phyloP scores from a whole-genome alignment of 2,329 filamentous ascomycete species.

The Teratosphaeria zuluensis region DNA sequence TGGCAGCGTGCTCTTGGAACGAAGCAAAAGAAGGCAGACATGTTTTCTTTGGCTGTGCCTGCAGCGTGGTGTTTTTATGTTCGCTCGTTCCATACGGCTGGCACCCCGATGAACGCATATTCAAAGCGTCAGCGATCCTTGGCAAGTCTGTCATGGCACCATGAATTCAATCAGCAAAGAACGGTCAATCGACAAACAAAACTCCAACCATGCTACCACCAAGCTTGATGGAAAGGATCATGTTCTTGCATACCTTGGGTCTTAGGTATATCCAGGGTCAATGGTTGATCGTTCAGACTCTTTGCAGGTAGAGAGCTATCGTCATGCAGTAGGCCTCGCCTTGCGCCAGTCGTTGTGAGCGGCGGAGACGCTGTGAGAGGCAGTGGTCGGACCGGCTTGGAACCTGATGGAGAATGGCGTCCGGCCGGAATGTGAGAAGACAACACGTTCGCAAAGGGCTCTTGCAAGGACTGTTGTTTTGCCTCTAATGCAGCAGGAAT shows the following conservation, averaged over 20 bases:
- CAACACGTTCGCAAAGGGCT: slow-evolving; percentile 6
- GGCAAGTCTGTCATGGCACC: slow-evolving; percentile 5
- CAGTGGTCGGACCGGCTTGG: slow-evolving; percentile 8
- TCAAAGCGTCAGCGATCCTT: not conserved
- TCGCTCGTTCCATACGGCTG: not conserved
- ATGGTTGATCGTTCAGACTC: slow-evolving; percentile 3
- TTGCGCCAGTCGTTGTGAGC: slow-evolving; percentile 7
- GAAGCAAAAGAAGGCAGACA: slow-evolving; percentile 19
- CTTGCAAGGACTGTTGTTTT: not conserved
- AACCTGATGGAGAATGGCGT: slow-evolving; percentile 9
- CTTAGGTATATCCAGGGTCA: slow-evolving; percentile 14
- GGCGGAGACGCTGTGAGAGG: slow-evolving; percentile 9
- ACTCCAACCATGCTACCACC: slow-evolving; percentile 1
- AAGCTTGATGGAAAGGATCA: not conserved
- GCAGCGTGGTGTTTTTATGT: not conserved
- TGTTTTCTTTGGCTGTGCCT: slow-evolving; percentile 4
- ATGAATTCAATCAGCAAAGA: not conserved
- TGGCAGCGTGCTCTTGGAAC: slow-evolving; percentile 13
- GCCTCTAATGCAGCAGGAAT: not conserved
- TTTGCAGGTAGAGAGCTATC: slow-evolving; percentile 8
- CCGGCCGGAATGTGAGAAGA: slow-evolving; percentile 6
- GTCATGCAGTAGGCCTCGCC: slow-evolving; percentile 13
- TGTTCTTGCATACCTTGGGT: slow-evolving; percentile 7
- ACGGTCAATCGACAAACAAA: not conserved
- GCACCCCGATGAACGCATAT: not conserved